Percentiles rank a stretch among this genome's conserved stretches.
These are phyloP conservation scores for Berkeleyomyces rouxiae DNA, from an alignment of 2,329 filamentous ascomycete genomes.

Conservation along the genomic window DNA sequence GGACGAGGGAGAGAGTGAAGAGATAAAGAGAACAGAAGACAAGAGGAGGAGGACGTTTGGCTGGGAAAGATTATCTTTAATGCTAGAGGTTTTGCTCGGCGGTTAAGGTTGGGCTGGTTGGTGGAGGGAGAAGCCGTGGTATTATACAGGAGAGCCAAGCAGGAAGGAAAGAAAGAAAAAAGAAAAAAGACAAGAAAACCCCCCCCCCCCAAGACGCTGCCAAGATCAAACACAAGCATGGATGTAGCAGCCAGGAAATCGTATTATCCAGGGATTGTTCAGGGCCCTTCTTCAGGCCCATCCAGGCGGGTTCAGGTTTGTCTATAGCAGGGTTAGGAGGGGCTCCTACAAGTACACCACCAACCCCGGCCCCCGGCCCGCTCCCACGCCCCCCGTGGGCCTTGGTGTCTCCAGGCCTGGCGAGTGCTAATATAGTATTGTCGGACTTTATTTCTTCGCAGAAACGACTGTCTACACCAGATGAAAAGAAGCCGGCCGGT, in stretches of 20 bases:
- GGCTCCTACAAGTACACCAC: neutral
- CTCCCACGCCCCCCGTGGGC: neutral
- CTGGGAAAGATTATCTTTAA: neutral
- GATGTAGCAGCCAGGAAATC: too few relatives aligned
- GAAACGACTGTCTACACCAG: neutral
- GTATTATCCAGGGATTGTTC: neutral
- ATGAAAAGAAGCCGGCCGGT: neutral
- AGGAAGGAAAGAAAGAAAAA: neutral
- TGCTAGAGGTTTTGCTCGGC: neutral
- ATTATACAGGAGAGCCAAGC: conserved; percentile 6
- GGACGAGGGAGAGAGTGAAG: neutral
- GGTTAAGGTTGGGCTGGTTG: neutral
- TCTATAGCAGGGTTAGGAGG: neutral
- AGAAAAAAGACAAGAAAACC: neutral
- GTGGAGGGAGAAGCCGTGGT: conserved; percentile 5
- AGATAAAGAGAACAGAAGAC: conserved; percentile 9
- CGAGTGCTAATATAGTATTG: neutral
- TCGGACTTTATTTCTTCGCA: neutral
- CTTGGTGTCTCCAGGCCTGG: neutral
- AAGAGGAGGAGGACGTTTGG: conserved; percentile 7
- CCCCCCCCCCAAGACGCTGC: neutral
- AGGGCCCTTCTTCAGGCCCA: neutral
- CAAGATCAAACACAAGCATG: neutral
- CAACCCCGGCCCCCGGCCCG: neutral
- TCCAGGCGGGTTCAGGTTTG: neutral